Conservation (phyloP, 2,329 filamentous ascomycete genomes). For the Rhytidhysteron rufulum region DNA sequence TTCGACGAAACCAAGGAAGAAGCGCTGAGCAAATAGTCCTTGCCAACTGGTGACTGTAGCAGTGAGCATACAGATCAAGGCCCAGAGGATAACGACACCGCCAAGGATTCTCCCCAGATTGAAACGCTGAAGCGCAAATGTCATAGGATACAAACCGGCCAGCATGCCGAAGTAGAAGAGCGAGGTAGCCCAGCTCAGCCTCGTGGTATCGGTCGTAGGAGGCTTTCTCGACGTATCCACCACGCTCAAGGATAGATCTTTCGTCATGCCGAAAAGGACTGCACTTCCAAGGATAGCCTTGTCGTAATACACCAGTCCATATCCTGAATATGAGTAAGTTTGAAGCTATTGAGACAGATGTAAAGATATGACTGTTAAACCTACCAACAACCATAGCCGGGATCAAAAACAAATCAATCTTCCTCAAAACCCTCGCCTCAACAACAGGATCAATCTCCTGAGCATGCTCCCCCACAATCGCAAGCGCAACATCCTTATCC, state of each 20-base stretch:
- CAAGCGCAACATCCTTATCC: slow-evolving; percentile 55
- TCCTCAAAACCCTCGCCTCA: slow-evolving; percentile 56
- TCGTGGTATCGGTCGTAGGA: slow-evolving; percentile 58
- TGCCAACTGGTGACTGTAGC: slow-evolving; percentile 58
- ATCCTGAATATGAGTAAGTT: slow-evolving; percentile 45
- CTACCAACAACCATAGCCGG: slow-evolving; percentile 56
- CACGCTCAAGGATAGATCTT: slow-evolving; percentile 59
- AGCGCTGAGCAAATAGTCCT: slow-evolving; percentile 57
- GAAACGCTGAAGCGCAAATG: slow-evolving; percentile 66
- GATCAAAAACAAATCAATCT: slow-evolving; percentile 65
- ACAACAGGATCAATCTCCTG: slow-evolving; percentile 53
- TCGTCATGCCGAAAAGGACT: slow-evolving; percentile 72
- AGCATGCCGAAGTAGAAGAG: slow-evolving; percentile 81
- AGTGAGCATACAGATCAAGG: slow-evolving; percentile 63
- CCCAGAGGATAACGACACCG: slow-evolving; percentile 62
- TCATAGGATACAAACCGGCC: slow-evolving; percentile 69
- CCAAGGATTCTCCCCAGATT: slow-evolving; percentile 62
- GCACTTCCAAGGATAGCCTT: slow-evolving; percentile 73
- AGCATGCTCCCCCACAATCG: slow-evolving; percentile 56
- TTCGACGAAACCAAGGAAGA: slow-evolving; percentile 56
- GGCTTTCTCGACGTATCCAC: slow-evolving; percentile 50
- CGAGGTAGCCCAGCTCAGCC: slow-evolving; percentile 72
- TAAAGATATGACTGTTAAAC: slow-evolving; percentile 2
- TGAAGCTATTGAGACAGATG: not conserved
- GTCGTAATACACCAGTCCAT: slow-evolving; percentile 68